These are phyloP conservation scores for Nicotiana tomentosiformis DNA, from an alignment of 257 asterid genomes.

Conservation along the genomic window DNA sequence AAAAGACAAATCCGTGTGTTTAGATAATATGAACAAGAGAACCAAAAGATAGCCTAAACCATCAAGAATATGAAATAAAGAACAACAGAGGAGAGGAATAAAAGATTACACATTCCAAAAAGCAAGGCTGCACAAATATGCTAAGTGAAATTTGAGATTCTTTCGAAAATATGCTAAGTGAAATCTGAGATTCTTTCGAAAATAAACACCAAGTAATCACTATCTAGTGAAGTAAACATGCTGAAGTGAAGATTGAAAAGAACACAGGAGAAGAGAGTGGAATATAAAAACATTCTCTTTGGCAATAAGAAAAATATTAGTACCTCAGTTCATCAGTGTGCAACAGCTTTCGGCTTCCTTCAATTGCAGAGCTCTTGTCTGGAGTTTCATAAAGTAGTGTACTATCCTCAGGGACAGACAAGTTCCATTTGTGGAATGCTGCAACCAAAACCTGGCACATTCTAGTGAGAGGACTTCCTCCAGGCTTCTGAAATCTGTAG, in stretches of 20 bases:
- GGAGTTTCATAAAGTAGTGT: constrained; percentile 67
- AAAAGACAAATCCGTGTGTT: no score
- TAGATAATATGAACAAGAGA: no score
- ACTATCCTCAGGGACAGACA: constrained; percentile 54
- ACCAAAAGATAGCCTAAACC: no score
- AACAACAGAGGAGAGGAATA: no score
- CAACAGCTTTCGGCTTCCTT: constrained; percentile 83
- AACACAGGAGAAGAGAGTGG: not conserved
- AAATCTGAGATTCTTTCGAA: no score
- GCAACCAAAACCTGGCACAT: constrained; percentile 91
- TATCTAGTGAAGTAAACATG: no score
- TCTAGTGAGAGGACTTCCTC: constrained; percentile 95
- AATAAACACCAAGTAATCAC: no score
- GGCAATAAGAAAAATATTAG: not conserved
- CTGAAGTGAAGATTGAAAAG: not conserved
- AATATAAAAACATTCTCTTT: not conserved
- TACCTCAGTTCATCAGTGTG: constrained; percentile 61
- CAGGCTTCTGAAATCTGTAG: constrained; percentile 93
- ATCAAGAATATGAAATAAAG: no score
- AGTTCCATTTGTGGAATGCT: constrained; percentile 61
- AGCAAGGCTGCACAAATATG: no score
- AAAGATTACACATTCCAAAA: no score
- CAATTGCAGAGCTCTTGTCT: constrained; percentile 77
- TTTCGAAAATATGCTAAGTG: no score
- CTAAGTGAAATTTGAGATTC: no score